Conservation (phyloP, 495 filamentous ascomycete species). For the Trichocladium uniseriatum region DNA sequence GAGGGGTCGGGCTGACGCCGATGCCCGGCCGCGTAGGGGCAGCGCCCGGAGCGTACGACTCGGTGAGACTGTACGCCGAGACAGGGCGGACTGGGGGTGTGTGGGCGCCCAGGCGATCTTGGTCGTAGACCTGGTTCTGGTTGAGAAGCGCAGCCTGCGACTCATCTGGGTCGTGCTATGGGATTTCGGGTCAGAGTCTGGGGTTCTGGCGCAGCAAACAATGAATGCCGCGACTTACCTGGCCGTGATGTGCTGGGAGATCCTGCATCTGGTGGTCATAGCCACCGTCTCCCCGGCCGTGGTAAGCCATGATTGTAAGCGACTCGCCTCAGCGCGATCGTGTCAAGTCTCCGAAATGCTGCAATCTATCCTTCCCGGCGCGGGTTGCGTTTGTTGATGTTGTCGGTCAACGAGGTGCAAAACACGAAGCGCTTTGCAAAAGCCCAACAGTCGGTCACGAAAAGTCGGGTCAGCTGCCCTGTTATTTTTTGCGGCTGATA, state of each 20-base stretch:
- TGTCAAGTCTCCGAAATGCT: not conserved
- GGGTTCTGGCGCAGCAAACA: not conserved
- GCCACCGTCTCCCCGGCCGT: conserved; percentile 41
- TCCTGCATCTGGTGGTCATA: conserved; percentile 60
- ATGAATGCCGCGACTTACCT: conserved; percentile 37
- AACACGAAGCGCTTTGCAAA: not conserved
- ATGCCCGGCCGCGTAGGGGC: conserved; percentile 36
- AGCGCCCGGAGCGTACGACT: conserved; percentile 68
- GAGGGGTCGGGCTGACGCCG: conserved; percentile 27
- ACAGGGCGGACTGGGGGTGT: conserved; percentile 41
- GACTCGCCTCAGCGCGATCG: conserved; percentile 10
- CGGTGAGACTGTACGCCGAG: conserved; percentile 78
- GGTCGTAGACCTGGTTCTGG: conserved; percentile 61
- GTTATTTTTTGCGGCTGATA: conserved; percentile 5
- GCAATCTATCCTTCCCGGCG: not conserved
- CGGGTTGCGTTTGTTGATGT: not conserved
- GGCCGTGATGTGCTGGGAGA: conserved; percentile 45
- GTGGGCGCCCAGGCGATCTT: conserved; percentile 50
- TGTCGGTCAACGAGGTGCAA: not conserved
- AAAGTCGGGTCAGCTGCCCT: conserved; percentile 12
- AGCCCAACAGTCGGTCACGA: not conserved
- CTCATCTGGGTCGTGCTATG: conserved; percentile 60
- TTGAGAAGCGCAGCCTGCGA: conserved; percentile 65
- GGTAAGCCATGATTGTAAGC: conserved; percentile 39
- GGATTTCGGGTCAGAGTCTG: conserved; percentile 1